A percentile compares a stretch with the other conserved stretches of the same genome.
Evolutionary conservation across 352 stramenopile species (phyloP).

Genomic region (Phytophthora pinifolia): DNA sequence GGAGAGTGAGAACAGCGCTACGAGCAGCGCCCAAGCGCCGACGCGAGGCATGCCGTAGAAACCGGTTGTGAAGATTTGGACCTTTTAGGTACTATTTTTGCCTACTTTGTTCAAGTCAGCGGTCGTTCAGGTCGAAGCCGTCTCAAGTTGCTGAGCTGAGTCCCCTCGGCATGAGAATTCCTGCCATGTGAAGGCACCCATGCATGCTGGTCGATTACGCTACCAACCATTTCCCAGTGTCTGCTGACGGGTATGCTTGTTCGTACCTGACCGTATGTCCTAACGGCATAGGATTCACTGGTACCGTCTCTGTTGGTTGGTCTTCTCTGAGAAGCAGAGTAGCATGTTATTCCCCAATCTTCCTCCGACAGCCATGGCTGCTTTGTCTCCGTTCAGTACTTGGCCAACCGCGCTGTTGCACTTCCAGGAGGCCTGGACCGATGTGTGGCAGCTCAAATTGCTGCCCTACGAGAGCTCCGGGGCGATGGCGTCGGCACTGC

Average conservation of each 20-base stretch:
- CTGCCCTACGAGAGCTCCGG: constrained; percentile 41
- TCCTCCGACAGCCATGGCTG: constrained; percentile 18
- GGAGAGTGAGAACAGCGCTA: constrained; percentile 8
- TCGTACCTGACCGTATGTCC: no score
- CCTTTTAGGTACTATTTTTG: constrained; percentile 1
- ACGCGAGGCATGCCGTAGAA: constrained; percentile 17
- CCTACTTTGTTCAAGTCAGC: constrained; percentile 23
- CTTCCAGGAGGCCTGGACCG: constrained; percentile 28
- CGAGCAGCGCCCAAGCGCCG: constrained; percentile 5
- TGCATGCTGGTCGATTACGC: constrained; percentile 5
- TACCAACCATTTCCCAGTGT: neutral
- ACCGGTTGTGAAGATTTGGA: no score
- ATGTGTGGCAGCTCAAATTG: constrained; percentile 35
- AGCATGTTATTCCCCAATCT: constrained; percentile 12
- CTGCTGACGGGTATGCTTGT: constrained; percentile 3
- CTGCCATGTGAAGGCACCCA: no score
- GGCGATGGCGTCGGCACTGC: constrained; percentile 45
- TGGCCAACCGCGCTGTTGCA: constrained; percentile 37
- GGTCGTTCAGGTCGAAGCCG: constrained; percentile 1
- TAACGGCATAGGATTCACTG: constrained; percentile 14
- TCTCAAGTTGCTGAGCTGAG: neutral
- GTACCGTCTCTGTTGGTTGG: constrained; percentile 11
- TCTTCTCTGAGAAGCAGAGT: no score
- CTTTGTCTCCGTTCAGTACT: constrained; percentile 22
- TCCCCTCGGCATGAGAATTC: no score